phyloP scores from a whole-genome alignment of 768 basidiomycete genomes.

The Kwoniella shandongensis region DNA sequence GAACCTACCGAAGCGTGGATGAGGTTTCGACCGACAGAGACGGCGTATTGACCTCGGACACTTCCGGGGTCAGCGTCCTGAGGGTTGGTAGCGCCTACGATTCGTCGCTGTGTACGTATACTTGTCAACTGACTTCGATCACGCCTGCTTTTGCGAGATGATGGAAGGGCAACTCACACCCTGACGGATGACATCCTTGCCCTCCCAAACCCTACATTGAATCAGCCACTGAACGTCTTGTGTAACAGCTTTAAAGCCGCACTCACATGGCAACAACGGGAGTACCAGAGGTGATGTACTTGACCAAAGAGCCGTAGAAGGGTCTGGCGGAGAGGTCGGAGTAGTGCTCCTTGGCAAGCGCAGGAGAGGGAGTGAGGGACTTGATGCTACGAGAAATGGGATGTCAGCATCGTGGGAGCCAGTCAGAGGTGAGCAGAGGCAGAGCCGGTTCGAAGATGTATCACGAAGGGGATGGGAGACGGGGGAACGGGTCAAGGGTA shows the following conservation, averaged over 20 bases:
- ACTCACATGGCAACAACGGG: conserved; percentile 50
- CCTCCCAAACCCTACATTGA: conserved; percentile 46
- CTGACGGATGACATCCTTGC: conserved; percentile 49
- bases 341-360: conserved; percentile 34
- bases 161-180: conserved; percentile 33
- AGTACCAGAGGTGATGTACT: conserved; percentile 50
- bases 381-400: conserved; percentile 29
- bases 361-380: conserved; percentile 34
- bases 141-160: not conserved
- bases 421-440: not conserved
- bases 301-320: conserved; percentile 46
- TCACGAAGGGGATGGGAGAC: too few relatives aligned
- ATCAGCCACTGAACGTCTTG: not conserved
- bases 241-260: not conserved
- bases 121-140: not conserved
- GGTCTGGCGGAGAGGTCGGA: conserved; percentile 29
- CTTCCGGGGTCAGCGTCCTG: conserved; percentile 47
- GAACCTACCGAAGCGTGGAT: conserved; percentile 44
- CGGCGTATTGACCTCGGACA: conserved; percentile 48
- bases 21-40: conserved; percentile 49
- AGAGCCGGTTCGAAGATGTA: too few relatives aligned
- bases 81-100: conserved; percentile 50
- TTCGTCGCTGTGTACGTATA: conserved; percentile 31
- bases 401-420: not conserved
- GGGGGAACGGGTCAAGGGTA: too few relatives aligned